A percentile compares a stretch with the other conserved stretches of the same genome.
These are phyloP conservation scores for Cladosporium cucumerinum DNA, from an alignment of 2,329 filamentous ascomycete genomes.

Conservation along the genomic window DNA sequence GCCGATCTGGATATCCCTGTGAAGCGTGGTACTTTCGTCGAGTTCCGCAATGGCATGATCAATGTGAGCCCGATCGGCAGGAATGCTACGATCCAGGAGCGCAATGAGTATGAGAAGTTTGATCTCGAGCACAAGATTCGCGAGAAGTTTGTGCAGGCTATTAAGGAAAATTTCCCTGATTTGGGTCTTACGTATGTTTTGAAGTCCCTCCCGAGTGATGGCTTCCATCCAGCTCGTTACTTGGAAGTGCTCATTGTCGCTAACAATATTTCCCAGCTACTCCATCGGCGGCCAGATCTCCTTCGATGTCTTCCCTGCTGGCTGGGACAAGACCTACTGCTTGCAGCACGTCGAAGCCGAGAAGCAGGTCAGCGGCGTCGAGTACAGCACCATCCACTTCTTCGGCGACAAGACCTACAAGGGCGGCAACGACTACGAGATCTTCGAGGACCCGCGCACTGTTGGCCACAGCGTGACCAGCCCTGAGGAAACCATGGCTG, in stretches of 20 bases:
- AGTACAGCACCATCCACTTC: slow-evolving; percentile 90
- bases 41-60: slow-evolving; percentile 90
- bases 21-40: slow-evolving; percentile 80
- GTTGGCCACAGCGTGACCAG: slow-evolving; percentile 78
- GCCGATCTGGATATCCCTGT: slow-evolving; percentile 79
- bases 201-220: not conserved
- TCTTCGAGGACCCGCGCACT: slow-evolving; percentile 77
- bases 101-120: slow-evolving; percentile 76
- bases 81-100: slow-evolving; percentile 77
- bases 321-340: slow-evolving; percentile 99
- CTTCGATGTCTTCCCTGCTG: slow-evolving; percentile 93
- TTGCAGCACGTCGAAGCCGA: slow-evolving; percentile 81
- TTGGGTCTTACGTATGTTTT: slow-evolving; percentile 73
- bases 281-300: slow-evolving; percentile 97
- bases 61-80: slow-evolving; percentile 81
- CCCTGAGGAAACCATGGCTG: slow-evolving; percentile 76
- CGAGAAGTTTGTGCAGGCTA: slow-evolving; percentile 67
- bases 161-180: slow-evolving; percentile 79
- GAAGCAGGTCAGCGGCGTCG: slow-evolving; percentile 62
- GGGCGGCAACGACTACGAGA: slow-evolving; percentile 95
- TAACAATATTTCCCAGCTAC: slow-evolving; percentile 54
- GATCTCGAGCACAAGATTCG: slow-evolving; percentile 76
- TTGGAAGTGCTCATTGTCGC: not conserved
- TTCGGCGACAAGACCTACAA: slow-evolving; percentile 93
- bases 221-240: not conserved